Base-by-base conservation (phyloP, 1,284 basidiomycete species). In the Malassezia globosa region DNA sequence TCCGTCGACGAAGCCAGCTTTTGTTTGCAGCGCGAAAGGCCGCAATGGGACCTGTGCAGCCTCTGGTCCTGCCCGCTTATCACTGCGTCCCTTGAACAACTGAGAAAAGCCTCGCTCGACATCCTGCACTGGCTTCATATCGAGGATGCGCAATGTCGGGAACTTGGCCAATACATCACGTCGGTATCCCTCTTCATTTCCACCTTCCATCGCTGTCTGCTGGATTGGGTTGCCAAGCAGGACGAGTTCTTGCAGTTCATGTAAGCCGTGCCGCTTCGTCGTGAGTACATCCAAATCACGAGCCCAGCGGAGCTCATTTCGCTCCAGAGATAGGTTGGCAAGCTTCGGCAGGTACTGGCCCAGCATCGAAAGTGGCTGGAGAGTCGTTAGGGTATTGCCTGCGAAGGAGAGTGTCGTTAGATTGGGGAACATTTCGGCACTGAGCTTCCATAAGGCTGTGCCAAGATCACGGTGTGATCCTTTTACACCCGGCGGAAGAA, bases 371-470 rank as follows among this genome's bases (percentile, higher is more conserved):
- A 63, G 33, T 1, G 59, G 55, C 33, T 44, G 41, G 22, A 63
- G 25, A 4, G 38, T 58, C 79, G 55, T 53, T 42, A 64, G 53
- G 18, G 43, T 51, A 46, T 69, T 69, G 29, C 49, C 54, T 41
- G 64, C 57, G 18, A 69, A 60, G 7, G 54, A 60, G 23, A 69
- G 53, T 22, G 51, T 60, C n/a, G 61, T 62, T 36, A 69, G 52
- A 18, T 51, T 50, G 7, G 57, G 46, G 27, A 69, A 81, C 44
- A 87, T 78, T 58, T 83, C 78, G 19, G 79, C 77, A 3, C 85
- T 84, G n/a, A 89, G 75, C 72, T 89, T 90, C 75, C 86, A 86
- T 33, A 89, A 79, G n/a, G 86, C 86, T 5, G 82, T 79, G 1
- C 82, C 80, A 60, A 86, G 82, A 55, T 78, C 80, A 24, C 73